Conservation (phyloP, 225 moss, liverwort and hornwort species). For the Bryoerythrophyllum caledonicum region DNA sequence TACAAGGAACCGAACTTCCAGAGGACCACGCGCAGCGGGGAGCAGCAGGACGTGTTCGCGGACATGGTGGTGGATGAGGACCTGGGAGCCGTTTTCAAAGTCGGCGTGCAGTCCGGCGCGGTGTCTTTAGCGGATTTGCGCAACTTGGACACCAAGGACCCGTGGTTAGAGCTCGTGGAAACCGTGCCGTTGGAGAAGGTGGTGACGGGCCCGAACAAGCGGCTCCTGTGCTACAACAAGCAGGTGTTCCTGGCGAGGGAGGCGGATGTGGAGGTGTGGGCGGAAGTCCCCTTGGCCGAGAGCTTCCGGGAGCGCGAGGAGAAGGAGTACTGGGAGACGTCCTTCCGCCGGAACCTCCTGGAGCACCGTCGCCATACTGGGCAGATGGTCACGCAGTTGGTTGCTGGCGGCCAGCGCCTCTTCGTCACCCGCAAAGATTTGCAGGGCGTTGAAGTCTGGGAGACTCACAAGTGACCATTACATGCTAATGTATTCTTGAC, state of each 20-base stretch:
- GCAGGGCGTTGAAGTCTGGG: slow-evolving; percentile 91
- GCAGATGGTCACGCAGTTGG: slow-evolving; percentile 71
- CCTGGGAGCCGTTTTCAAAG: slow-evolving; percentile 69
- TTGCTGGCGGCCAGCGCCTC: slow-evolving; percentile 71
- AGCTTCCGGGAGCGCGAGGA: slow-evolving; percentile 61
- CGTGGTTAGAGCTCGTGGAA: slow-evolving; percentile 79
- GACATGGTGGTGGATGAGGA: slow-evolving; percentile 76
- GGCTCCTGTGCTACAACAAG: slow-evolving; percentile 65
- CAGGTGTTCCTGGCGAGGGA: slow-evolving; percentile 77
- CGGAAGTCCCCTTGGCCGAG: slow-evolving; percentile 77
- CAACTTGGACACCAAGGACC: slow-evolving; percentile 58
- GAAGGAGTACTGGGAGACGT: slow-evolving; percentile 81
- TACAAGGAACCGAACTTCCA: slow-evolving; percentile 90
- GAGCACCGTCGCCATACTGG: slow-evolving; percentile 70
- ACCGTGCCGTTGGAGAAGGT: slow-evolving; percentile 40
- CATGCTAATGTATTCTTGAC: background rate
- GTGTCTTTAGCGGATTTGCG: slow-evolving; percentile 81
- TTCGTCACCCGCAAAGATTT: slow-evolving; percentile 78
- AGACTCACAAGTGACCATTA: slow-evolving; percentile 43
- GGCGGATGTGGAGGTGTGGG: slow-evolving; percentile 86
- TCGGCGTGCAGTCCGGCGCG: slow-evolving; percentile 72
- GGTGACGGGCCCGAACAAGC: slow-evolving; percentile 54
- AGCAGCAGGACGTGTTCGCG: slow-evolving; percentile 72
- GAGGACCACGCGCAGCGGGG: slow-evolving; percentile 43
- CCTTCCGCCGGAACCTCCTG: slow-evolving; percentile 68